Percentiles rank a stretch among this genome's conserved stretches.
Evolutionary conservation across 177 flowering plant genomes (phyloP).

Genomic region (Vitis hybrid): DNA sequence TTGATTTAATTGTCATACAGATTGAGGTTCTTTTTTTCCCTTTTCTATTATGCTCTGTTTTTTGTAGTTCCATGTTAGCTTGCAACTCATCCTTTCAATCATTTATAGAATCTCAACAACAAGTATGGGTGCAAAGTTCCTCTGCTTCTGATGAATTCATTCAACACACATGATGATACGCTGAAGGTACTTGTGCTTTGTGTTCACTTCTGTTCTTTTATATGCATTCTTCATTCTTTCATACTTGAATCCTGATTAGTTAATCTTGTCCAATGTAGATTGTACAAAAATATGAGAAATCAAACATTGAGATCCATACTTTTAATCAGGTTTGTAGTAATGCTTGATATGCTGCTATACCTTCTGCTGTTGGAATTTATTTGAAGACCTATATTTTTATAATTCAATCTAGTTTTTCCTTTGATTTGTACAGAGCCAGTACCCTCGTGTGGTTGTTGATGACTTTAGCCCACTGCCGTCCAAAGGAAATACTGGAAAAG

Average conservation of each 20-base stretch:
- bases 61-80: not conserved
- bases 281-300: conserved; percentile 63
- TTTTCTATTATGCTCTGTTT: not conserved
- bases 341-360: not conserved
- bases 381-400: not conserved
- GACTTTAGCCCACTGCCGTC: conserved; percentile 79
- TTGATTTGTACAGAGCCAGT: conserved; percentile 67
- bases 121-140: conserved; percentile 95
- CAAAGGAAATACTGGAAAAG: conserved; percentile 83
- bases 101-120: conserved; percentile 64
- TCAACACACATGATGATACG: conserved; percentile 93
- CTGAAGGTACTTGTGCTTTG: conserved; percentile 47
- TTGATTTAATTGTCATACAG: conserved; percentile 88
- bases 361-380: not conserved
- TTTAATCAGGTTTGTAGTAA: conserved; percentile 62
- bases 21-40: conserved; percentile 64
- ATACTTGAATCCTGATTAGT: conserved; percentile 1
- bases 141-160: conserved; percentile 89
- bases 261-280: conserved; percentile 39
- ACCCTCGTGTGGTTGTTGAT: conserved; percentile 82
- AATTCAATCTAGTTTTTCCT: not conserved
- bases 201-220: not conserved
- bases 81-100: conserved; percentile 11
- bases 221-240: not conserved
- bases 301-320: conserved; percentile 66